Base-by-base conservation (phyloP, 108 stramenopile genomes). In the Cyclotella baltica region DNA sequence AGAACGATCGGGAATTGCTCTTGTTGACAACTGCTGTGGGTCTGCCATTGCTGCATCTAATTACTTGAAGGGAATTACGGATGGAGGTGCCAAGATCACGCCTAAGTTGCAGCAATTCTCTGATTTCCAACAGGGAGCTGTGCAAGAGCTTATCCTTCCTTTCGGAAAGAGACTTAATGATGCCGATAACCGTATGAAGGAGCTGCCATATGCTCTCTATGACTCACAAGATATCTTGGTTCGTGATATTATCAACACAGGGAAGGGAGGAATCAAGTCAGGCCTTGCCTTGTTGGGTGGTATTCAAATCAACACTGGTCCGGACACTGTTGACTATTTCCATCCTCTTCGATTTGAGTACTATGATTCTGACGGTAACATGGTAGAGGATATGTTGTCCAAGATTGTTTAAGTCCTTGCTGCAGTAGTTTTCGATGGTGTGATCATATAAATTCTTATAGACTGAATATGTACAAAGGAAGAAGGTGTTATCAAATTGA, bases 291-390 rank as follows among this genome's bases (percentile, higher is more conserved):
- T 62, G 20, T 20, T 62, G 13, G 59, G 59, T 62, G 59, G 59
- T 36, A 62, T 62, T 20, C 59, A 62, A 25, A 62, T 62, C 59
- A 62, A 62, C 59, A 62, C 59, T 35, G 59, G 59, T 33, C 59
- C 59, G 16, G 59, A 62, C 35, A 62, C 59, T 33, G 23, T 62
- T 33, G 59, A 62, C 59, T 62, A 62, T 33, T 62, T 62, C 34
- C 59, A 62, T 35, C 59, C 59, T 36, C 59, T 62, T 36, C 59
- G 59, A 62, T 62, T 62, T 35, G 59, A 62, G 31, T 62, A 35
- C 59, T 62, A 62, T 35, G 59, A 62, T 35, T 15, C 13, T 16
- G 20, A 35, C 9, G 59, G 59, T 2, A 34, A 62, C 34, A 35
- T 62, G 31, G 59, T 62, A 1, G 59, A 62, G 10, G 59, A 62